Conservation (phyloP, 192 early-diverging fungal genomes). For the Rhizoclosmatium sp. region DNA sequence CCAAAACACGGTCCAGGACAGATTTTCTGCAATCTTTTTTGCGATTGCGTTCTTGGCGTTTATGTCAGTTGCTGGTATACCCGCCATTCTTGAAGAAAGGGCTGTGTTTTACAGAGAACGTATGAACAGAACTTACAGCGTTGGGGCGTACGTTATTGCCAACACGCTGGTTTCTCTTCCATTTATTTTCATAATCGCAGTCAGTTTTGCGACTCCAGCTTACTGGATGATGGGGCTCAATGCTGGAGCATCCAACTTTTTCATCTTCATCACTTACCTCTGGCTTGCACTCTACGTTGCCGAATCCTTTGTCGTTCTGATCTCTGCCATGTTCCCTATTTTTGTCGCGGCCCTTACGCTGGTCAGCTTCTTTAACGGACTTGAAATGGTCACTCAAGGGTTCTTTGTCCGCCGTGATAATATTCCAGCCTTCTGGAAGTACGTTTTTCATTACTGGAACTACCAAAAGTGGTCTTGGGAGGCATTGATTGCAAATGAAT, state of each 20-base stretch:
- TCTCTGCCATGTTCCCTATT: conserved; percentile 47
- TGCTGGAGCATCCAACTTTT: conserved; percentile 37
- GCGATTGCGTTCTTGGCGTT: conserved; percentile 44
- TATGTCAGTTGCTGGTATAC: conserved; percentile 55
- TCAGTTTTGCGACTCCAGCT: conserved; percentile 37
- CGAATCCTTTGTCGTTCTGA: conserved; percentile 42
- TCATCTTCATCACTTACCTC: conserved; percentile 44
- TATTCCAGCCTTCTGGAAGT: conserved; percentile 37
- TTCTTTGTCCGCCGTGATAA: conserved; percentile 36
- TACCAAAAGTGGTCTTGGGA: conserved; percentile 37
- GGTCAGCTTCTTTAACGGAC: conserved; percentile 27
- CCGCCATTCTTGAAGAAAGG: conserved; percentile 51
- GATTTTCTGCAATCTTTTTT: conserved; percentile 44
- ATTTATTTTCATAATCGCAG: conserved; percentile 39
- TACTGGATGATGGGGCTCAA: conserved; percentile 34
- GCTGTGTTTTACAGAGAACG: conserved; percentile 47
- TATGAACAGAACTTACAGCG: conserved; percentile 41
- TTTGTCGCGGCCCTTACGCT: conserved; percentile 52
- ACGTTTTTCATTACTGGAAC: conserved; percentile 40
- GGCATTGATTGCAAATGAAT: conserved; percentile 21
- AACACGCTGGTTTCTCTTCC: conserved; percentile 45
- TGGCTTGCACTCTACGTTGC: conserved; percentile 49
- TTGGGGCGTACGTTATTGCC: conserved; percentile 43
- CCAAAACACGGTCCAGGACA: conserved; percentile 33
- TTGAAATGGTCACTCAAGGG: conserved; percentile 40